Evolutionary conservation across 2,329 filamentous ascomycete species (phyloP).

Genomic region (Aspergillus neoniger): DNA sequence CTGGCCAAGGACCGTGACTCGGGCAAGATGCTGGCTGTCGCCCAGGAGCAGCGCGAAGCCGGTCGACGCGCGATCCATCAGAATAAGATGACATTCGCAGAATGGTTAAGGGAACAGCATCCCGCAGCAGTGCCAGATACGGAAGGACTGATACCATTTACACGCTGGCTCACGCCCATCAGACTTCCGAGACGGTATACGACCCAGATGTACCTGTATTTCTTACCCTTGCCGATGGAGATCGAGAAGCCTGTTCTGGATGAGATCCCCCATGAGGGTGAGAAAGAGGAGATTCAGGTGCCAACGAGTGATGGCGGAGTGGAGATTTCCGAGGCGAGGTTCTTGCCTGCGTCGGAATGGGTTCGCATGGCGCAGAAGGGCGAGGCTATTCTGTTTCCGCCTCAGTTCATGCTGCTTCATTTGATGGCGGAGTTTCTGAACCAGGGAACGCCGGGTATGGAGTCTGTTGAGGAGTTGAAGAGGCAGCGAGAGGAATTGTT

Average conservation of each 20-base stretch:
- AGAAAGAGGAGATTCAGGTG: slow-evolving; percentile 63
- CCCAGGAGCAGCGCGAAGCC: slow-evolving; percentile 61
- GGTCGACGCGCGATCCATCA: slow-evolving; percentile 70
- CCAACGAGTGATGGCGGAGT: slow-evolving; percentile 71
- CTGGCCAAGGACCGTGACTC: slow-evolving; percentile 57
- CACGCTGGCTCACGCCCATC: slow-evolving; percentile 83
- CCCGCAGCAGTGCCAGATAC: slow-evolving; percentile 55
- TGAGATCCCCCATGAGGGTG: slow-evolving; percentile 42
- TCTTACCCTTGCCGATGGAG: slow-evolving; percentile 65
- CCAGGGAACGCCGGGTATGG: slow-evolving; percentile 28
- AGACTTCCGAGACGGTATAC: slow-evolving; percentile 76
- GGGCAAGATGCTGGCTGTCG: slow-evolving; percentile 61
- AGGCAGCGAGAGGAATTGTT: slow-evolving; percentile 49
- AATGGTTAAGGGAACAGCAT: slow-evolving; percentile 59
- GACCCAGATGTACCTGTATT: slow-evolving; percentile 96
- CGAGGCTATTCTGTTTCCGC: slow-evolving; percentile 83
- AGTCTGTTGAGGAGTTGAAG: slow-evolving; percentile 31
- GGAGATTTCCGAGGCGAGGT: slow-evolving; percentile 74
- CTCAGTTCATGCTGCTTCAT: slow-evolving; percentile 69
- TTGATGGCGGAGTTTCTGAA: slow-evolving; percentile 55
- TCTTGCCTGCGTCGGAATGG: slow-evolving; percentile 71
- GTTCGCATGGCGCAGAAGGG: slow-evolving; percentile 62
- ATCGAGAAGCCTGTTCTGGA: slow-evolving; percentile 32
- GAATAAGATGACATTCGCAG: slow-evolving; percentile 64
- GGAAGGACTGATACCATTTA: slow-evolving; percentile 73